phyloP scores from a whole-genome alignment of 805 yeast species.

The Phaffomyces antillensis region DNA sequence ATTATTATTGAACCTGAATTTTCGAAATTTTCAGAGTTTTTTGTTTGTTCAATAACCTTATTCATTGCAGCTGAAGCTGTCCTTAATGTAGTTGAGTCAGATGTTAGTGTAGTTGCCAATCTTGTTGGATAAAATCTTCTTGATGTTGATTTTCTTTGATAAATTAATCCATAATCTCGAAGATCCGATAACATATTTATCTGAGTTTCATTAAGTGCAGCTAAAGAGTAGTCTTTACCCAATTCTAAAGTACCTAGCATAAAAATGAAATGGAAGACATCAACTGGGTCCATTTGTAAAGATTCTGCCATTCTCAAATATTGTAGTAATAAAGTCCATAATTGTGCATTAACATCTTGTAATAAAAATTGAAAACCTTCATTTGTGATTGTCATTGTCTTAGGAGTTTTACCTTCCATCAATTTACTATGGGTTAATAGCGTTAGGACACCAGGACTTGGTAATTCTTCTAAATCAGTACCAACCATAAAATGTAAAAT shows the following conservation, averaged over 20 bases:
- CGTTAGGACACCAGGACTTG: slow-evolving; percentile 76
- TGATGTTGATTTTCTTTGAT: slow-evolving; percentile 51
- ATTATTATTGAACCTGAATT: slow-evolving; percentile 68
- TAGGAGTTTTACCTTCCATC: slow-evolving; percentile 58
- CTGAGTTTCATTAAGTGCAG: slow-evolving; percentile 73
- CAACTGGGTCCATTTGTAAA: slow-evolving; percentile 90
- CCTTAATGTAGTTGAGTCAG: slow-evolving; percentile 67
- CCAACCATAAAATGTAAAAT: slow-evolving; percentile 98
- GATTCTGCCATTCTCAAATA: slow-evolving; percentile 80
- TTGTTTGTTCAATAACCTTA: slow-evolving; percentile 43
- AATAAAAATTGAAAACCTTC: slow-evolving; percentile 89
- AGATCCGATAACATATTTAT: slow-evolving; percentile 80
- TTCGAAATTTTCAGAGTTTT: slow-evolving; percentile 19
- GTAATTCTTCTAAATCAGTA: slow-evolving; percentile 60
- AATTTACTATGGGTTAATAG: slow-evolving; percentile 74
- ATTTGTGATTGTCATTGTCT: slow-evolving; percentile 66
- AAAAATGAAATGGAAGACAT: slow-evolving; percentile 87
- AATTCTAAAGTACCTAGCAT: slow-evolving; percentile 88
- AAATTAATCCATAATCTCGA: slow-evolving; percentile 85
- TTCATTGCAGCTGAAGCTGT: slow-evolving; percentile 73
- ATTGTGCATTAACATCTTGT: slow-evolving; percentile 89
- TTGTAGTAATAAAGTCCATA: slow-evolving; percentile 87
- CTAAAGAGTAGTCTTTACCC: slow-evolving; percentile 76
- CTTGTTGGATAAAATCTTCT: slow-evolving; percentile 83
- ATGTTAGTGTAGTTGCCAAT: slow-evolving; percentile 81